Percentiles rank a stretch among this genome's conserved stretches.
phyloP scores from a whole-genome alignment of 371 early-diverging fungal species.

The Mortierella sp. region DNA sequence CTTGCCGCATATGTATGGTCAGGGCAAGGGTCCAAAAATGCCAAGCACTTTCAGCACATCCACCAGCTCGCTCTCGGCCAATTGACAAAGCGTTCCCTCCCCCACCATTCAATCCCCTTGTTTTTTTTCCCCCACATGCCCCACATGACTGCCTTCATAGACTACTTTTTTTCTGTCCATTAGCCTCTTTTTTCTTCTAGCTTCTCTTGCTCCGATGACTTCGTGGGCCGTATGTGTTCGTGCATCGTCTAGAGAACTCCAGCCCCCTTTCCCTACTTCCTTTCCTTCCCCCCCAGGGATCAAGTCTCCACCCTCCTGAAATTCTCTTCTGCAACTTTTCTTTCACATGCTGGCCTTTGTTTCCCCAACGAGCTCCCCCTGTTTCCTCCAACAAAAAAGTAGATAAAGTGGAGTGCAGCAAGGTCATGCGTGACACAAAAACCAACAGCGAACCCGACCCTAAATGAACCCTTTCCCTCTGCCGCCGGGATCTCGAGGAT shows the following conservation, averaged over 20 bases:
- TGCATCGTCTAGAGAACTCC: too few species aligned
- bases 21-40: too few species aligned
- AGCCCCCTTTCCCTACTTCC: not conserved
- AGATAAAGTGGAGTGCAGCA: too few species aligned
- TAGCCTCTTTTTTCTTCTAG: too few species aligned
- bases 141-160: not conserved
- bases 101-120: not conserved
- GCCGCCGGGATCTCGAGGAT: too few species aligned
- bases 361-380: not conserved
- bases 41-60: too few species aligned
- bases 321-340: not conserved
- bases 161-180: too few species aligned
- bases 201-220: too few species aligned
- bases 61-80: too few species aligned
- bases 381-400: not conserved
- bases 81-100: not conserved
- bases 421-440: not conserved
- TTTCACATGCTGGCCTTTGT: conserved; percentile 1
- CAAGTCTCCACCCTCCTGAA: not conserved
- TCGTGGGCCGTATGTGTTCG: too few species aligned
- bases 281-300: not conserved
- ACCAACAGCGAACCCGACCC: not conserved
- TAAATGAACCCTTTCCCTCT: too few species aligned
- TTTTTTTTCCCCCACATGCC: not conserved
- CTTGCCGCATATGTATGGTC: too few species aligned